These are phyloP conservation scores for Davidsoniella eucalypti DNA, from an alignment of 2,329 filamentous ascomycete species.

Conservation along the genomic window DNA sequence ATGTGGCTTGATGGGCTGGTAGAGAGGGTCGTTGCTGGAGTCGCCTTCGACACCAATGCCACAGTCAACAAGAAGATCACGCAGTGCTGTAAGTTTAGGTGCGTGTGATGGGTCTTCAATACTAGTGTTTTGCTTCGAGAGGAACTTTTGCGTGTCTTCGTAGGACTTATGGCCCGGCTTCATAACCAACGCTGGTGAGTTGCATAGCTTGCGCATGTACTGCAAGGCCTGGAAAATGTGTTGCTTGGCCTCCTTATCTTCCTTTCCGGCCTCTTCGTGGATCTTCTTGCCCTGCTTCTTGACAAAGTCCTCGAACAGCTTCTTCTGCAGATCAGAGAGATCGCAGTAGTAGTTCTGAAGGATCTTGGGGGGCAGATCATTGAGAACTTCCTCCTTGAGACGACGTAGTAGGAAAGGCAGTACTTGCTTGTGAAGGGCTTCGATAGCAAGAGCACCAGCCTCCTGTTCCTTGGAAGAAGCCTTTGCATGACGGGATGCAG, in stretches of 20 bases:
- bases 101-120: constrained; percentile 78
- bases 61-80: constrained; percentile 92
- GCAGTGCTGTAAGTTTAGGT: constrained; percentile 78
- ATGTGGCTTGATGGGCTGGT: constrained; percentile 83
- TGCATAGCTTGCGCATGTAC: constrained; percentile 99
- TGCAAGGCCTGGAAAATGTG: constrained; percentile 98
- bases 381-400: constrained; percentile 91
- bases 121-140: constrained; percentile 62
- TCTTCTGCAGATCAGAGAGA: constrained; percentile 83
- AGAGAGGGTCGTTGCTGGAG: constrained; percentile 39
- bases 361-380: constrained; percentile 95
- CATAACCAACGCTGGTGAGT: constrained; percentile 89
- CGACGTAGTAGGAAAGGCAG: constrained; percentile 89
- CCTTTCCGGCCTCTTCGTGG: constrained; percentile 62
- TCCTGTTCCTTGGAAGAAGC: constrained; percentile 98
- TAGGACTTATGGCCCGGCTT: constrained; percentile 87
- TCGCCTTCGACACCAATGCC: constrained; percentile 72
- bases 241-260: constrained; percentile 86
- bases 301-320: constrained; percentile 89
- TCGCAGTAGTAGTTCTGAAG: constrained; percentile 99
- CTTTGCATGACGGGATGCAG: constrained; percentile 86
- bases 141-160: constrained; percentile 65
- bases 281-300: constrained; percentile 86
- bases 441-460: constrained; percentile 85
- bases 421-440: constrained; percentile 97